Percentiles rank a stretch among this genome's conserved stretches.
Conservation (phyloP, 805 yeast species). For the Kodamaea hsintzibuensis region DNA sequence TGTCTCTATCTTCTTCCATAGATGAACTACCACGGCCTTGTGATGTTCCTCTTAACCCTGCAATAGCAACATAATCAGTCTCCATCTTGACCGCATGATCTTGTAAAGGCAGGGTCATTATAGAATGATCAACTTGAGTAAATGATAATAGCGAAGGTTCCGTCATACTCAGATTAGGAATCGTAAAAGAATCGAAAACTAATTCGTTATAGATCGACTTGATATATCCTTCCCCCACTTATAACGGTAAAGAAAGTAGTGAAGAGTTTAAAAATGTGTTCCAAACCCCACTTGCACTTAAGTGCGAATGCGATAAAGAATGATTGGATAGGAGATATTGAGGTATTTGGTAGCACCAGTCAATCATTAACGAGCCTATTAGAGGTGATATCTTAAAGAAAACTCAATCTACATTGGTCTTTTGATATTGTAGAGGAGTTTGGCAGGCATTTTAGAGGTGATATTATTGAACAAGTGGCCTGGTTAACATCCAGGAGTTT, state of each 20-base stretch:
- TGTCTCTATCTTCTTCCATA: neutral
- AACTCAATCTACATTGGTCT: too few relatives aligned
- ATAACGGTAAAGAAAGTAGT: neutral
- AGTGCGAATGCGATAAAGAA: neutral
- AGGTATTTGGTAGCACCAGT: neutral
- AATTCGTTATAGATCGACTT: neutral
- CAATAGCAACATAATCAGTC: neutral
- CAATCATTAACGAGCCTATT: too few relatives aligned
- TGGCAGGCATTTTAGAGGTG: too few relatives aligned
- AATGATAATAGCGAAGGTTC: neutral
- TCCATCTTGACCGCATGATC: neutral
- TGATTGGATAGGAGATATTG: neutral
- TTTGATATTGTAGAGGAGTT: too few relatives aligned
- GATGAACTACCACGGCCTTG: neutral
- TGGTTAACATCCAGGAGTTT: neutral
- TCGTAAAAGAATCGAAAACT: too few relatives aligned
- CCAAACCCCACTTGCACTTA: neutral
- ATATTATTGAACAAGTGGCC: too few relatives aligned
- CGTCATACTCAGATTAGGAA: neutral
- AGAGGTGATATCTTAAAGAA: too few relatives aligned
- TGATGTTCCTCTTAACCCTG: neutral
- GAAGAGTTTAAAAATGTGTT: neutral
- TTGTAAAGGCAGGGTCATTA: neutral
- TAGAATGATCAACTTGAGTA: neutral
- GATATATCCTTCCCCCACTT: neutral